Evolutionary conservation across 768 basidiomycete genomes (phyloP).

Genomic region (Russula emetica): DNA sequence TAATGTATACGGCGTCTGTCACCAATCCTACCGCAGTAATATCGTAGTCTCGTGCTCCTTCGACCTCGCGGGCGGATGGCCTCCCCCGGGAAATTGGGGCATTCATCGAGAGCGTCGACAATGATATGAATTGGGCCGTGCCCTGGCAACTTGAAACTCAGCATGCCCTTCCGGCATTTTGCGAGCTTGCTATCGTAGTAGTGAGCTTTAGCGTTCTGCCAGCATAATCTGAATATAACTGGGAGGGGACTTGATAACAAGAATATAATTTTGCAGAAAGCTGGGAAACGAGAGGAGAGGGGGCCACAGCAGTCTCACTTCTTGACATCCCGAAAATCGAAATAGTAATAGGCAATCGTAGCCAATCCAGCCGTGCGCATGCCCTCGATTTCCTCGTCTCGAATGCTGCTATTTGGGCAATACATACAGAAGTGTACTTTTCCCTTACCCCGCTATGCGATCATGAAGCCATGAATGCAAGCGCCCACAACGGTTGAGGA

Average conservation of each 20-base stretch:
- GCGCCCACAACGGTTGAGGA: fast-evolving
- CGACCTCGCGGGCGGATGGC: slow-evolving; percentile 3
- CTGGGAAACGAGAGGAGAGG: neutral
- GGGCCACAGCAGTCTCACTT: slow-evolving; percentile 3
- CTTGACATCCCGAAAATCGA: neutral
- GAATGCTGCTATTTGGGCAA: fast-evolving
- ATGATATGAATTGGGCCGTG: neutral
- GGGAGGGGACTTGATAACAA: neutral
- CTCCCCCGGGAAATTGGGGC: slow-evolving; percentile 3
- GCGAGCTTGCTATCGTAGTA: neutral
- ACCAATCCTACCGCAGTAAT: too few species aligned
- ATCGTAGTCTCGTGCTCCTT: too few species aligned
- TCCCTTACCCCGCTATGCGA: neutral
- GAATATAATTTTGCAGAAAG: neutral
- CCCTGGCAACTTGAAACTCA: neutral
- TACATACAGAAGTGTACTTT: neutral
- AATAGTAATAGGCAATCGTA: neutral
- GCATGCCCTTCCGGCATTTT: neutral
- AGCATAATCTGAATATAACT: neutral
- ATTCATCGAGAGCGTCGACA: slow-evolving; percentile 14
- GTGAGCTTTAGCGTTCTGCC: neutral
- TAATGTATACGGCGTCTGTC: too few species aligned
- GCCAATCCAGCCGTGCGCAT: neutral
- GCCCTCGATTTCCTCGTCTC: neutral
- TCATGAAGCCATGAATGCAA: neutral